Evolutionary conservation across 352 stramenopile species (phyloP), one percentile per base, ranked within the genome.

Genomic region (Vaucheria bursata): DNA sequence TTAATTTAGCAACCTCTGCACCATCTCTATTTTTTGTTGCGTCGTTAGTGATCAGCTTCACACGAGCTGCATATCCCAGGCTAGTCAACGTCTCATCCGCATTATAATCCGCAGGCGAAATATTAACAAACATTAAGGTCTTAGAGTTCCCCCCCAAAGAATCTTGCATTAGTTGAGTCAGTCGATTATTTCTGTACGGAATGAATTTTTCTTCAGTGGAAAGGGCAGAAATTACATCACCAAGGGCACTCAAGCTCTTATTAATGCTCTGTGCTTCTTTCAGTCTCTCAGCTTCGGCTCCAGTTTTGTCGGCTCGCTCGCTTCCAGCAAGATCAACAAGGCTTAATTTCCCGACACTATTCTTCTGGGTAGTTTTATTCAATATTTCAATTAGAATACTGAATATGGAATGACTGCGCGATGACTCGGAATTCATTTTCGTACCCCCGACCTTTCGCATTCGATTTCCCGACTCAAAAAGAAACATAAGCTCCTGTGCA

Each of bases 251-350:
- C 25, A 97, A 75, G 38, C 87, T 93, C 52, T 89, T 90, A 82
- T 96, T 97, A 79, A 97, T 97, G 69, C 88, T 90, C 82, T 97
- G 93, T 33, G 79, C 75, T 73, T 85, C 79, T 36, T 76, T 78
- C 12, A 85, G 66, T 4, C 76, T 59, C 1, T 83, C 78, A 4
- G 68, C 73, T 32, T 73, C 78, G 5, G 80, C 74, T 7, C 94
- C 94, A n/a, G 96, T 94, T 86, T 98, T 99, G 64, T 89, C 90
- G 73, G 96, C 90, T 39, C 93, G 87, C 79, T 99, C 94, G 1
- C 94, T 97, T 18, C 93, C 93, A 1, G 96, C 96, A 40, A 99
- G 87, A 87, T 99, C 96, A 18, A 98, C 94, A 65, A 99, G 92
- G 85, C 97, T 97, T 36, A 99, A 86, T 74, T 91, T 97, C 69